Percentiles rank a stretch among this genome's conserved stretches.
These are phyloP conservation scores for Tricholoma sp. DNA, from an alignment of 768 basidiomycete genomes.

Conservation along the genomic window DNA sequence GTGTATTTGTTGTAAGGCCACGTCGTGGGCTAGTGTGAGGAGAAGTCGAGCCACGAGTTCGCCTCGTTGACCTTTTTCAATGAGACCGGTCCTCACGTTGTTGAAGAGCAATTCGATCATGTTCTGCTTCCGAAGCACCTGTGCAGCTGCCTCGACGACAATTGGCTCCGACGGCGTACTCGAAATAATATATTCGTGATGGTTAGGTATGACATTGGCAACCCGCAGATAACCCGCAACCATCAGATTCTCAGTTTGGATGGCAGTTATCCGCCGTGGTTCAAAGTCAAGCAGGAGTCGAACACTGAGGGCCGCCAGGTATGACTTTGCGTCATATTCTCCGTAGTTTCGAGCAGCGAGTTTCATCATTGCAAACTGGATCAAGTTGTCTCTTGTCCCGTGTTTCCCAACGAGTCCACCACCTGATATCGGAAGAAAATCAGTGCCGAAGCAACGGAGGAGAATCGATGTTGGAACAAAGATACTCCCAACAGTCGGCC, in stretches of 20 bases:
- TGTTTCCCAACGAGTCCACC: neutral
- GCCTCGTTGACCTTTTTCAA: neutral
- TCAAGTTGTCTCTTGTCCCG: neutral
- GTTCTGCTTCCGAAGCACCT: neutral
- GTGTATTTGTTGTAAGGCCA: neutral
- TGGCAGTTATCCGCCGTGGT: neutral
- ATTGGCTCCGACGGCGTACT: neutral
- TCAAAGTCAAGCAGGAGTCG: neutral
- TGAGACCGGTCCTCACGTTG: neutral
- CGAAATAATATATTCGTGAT: neutral
- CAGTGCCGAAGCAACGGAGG: neutral
- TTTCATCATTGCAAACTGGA: no score
- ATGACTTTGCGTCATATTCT: neutral
- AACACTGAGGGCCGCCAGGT: neutral
- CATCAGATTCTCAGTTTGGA: neutral
- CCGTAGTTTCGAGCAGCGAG: no score
- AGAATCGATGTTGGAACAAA: neutral
- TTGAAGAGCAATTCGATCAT: neutral
- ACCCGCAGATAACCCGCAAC: neutral
- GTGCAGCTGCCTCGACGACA: neutral
- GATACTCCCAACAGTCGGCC: neutral
- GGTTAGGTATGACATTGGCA: neutral
- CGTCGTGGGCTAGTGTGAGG: neutral
- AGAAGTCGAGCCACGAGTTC: neutral
- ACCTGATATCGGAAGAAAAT: neutral